These are phyloP conservation scores for Penicillium nordicum DNA, from an alignment of 2,329 filamentous ascomycete genomes.

Conservation along the genomic window DNA sequence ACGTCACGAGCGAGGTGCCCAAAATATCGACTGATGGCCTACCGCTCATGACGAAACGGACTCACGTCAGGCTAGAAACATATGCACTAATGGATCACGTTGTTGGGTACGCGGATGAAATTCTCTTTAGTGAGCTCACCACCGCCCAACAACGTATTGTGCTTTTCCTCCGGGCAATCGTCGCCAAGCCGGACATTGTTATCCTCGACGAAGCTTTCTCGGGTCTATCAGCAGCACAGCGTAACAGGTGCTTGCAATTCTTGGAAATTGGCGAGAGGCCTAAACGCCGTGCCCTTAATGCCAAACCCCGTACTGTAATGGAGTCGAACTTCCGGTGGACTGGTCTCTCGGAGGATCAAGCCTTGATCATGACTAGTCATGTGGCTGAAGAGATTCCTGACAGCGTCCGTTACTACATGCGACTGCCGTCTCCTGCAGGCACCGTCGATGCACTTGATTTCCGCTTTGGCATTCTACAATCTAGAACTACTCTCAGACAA, in stretches of 20 bases:
- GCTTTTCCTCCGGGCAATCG: constrained; percentile 75
- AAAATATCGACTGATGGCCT: constrained; percentile 20
- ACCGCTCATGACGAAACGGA: constrained; percentile 13
- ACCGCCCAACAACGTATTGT: constrained; percentile 67
- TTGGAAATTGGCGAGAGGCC: constrained; percentile 63
- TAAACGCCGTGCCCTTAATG: constrained; percentile 30
- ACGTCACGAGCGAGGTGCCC: constrained; percentile 9
- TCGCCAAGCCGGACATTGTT: constrained; percentile 77
- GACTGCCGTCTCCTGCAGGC: constrained; percentile 56
- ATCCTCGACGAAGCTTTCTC: constrained; percentile 86
- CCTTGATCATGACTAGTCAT: constrained; percentile 89
- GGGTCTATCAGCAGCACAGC: constrained; percentile 73
- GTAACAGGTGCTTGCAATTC: constrained; percentile 85
- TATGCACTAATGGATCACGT: constrained; percentile 25
- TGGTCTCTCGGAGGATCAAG: constrained; percentile 69
- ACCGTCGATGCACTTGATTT: constrained; percentile 30
- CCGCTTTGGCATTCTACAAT: constrained; percentile 28
- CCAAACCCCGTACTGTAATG: not conserved
- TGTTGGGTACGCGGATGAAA: constrained; percentile 67
- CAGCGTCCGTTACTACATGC: constrained; percentile 78
- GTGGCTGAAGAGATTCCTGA: constrained; percentile 85
- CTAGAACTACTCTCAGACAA: constrained; percentile 19
- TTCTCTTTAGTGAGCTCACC: constrained; percentile 65
- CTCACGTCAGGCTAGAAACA: not conserved
- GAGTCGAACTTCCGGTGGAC: constrained; percentile 20